Percentiles rank a stretch among this genome's conserved stretches.
These are phyloP conservation scores for Aspergillus heteromorphus DNA, from an alignment of 495 filamentous ascomycete genomes.

Conservation along the genomic window DNA sequence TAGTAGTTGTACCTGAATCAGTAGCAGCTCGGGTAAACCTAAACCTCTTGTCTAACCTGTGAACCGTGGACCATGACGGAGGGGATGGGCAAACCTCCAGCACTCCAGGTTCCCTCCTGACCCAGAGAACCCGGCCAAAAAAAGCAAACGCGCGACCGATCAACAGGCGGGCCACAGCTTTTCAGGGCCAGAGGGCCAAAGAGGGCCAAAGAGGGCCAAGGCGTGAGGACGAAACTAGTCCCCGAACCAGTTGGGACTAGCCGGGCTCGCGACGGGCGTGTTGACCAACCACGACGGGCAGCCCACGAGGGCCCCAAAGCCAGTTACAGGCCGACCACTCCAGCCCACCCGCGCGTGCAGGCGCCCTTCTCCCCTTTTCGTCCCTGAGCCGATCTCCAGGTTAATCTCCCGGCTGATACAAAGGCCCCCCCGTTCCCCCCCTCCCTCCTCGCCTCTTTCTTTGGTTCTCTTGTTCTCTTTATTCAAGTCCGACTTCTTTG, in stretches of 20 bases:
- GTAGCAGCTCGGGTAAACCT: too few relatives aligned
- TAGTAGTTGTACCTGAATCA: too few relatives aligned
- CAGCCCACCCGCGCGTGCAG: too few relatives aligned
- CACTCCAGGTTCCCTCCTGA: neutral
- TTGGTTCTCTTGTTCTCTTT: constrained; percentile 26
- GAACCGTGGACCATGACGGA: too few relatives aligned
- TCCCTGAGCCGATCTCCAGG: constrained; percentile 30
- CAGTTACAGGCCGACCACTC: too few relatives aligned
- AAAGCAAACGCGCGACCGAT: constrained; percentile 11
- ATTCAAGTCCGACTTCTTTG: constrained; percentile 37
- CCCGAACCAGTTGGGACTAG: neutral
- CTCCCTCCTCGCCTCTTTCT: constrained; percentile 14
- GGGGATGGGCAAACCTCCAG: neutral
- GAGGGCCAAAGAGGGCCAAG: neutral
- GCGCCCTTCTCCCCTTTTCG: constrained; percentile 21
- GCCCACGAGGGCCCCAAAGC: constrained; percentile 19
- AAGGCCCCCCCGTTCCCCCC: constrained; percentile 31
- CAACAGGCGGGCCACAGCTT: neutral
- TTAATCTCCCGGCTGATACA: constrained; percentile 45
- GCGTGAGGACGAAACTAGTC: neutral
- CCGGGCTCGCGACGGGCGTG: neutral
- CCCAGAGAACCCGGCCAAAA: constrained; percentile 1
- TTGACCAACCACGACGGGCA: constrained; percentile 9
- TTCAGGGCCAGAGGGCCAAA: neutral
- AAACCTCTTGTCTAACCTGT: too few relatives aligned